Conservation (phyloP, 1,284 basidiomycete genomes). For the Leccinum pachyderme region DNA sequence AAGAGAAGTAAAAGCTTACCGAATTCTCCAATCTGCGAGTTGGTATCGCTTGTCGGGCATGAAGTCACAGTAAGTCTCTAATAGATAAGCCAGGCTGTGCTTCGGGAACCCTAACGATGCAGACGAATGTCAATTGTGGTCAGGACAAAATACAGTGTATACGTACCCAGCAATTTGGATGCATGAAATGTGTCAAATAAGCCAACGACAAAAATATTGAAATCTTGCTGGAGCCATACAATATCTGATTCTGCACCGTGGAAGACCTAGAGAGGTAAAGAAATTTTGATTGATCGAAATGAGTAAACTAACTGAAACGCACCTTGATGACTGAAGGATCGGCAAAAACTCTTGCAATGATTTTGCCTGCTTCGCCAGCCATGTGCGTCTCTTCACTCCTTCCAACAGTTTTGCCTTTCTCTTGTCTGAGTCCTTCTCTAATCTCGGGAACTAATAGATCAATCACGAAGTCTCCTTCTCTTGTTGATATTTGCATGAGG, state of each 20-base stretch:
- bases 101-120: constrained; percentile 65
- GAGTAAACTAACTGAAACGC: constrained; percentile 15
- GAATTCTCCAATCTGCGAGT: constrained; percentile 94
- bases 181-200: constrained; percentile 98
- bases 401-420: constrained; percentile 17
- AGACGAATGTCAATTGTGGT: constrained; percentile 5
- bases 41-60: constrained; percentile 96
- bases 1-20: constrained; percentile 42
- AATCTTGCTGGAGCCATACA: constrained; percentile 94
- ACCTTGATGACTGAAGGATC: constrained; percentile 87
- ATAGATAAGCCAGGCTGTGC: constrained; percentile 80
- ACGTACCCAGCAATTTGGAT: constrained; percentile 75
- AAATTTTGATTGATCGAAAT: not conserved
- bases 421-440: constrained; percentile 67
- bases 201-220: constrained; percentile 91
- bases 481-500: constrained; percentile 90
- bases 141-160: not conserved
- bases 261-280: constrained; percentile 57
- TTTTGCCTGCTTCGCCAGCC: constrained; percentile 53
- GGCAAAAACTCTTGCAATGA: constrained; percentile 59
- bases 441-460: constrained; percentile 71
- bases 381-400: constrained; percentile 15
- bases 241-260: constrained; percentile 96
- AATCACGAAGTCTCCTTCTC: constrained; percentile 84
- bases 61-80: constrained; percentile 91